Conservation (phyloP, 1,139 yeast species). For the Yamadazyma trypodendri region DNA sequence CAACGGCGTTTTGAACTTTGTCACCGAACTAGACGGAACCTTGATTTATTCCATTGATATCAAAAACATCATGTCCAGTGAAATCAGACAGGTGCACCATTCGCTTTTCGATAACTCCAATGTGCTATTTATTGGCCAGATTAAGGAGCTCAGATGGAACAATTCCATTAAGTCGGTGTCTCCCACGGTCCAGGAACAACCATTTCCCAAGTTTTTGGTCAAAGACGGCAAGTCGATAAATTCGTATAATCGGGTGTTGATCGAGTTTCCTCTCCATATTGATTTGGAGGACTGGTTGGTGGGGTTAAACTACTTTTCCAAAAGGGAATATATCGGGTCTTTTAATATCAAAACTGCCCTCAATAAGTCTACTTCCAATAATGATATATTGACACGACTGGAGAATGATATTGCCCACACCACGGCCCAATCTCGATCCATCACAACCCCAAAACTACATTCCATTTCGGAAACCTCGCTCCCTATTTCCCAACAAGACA, state of each 20-base stretch:
- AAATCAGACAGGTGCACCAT: conserved; percentile 65
- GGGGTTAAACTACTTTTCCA: conserved; percentile 66
- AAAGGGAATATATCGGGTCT: conserved; percentile 53
- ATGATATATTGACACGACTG: conserved; percentile 11
- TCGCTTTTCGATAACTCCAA: conserved; percentile 63
- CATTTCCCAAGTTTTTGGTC: conserved; percentile 25
- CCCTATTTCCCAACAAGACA: conserved; percentile 5
- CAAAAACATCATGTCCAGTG: conserved; percentile 55
- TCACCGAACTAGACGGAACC: conserved; percentile 67
- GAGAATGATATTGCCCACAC: conserved; percentile 6
- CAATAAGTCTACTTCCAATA: conserved; percentile 11
- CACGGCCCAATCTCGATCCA: no score
- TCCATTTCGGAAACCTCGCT: conserved; percentile 3
- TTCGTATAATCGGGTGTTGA: conserved; percentile 44
- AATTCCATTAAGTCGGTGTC: conserved; percentile 37
- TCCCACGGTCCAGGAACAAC: conserved; percentile 23
- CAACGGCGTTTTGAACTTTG: conserved; percentile 62
- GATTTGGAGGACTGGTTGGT: conserved; percentile 87
- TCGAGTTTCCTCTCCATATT: conserved; percentile 66
- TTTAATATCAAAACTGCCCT: conserved; percentile 27
- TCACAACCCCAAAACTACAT: not conserved
- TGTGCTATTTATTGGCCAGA: conserved; percentile 57
- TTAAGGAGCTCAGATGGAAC: conserved; percentile 51
- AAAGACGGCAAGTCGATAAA: conserved; percentile 35
- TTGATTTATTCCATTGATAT: conserved; percentile 64